phyloP scores from a whole-genome alignment of 495 filamentous ascomycete species.

The Penicillium dipodomyicola region DNA sequence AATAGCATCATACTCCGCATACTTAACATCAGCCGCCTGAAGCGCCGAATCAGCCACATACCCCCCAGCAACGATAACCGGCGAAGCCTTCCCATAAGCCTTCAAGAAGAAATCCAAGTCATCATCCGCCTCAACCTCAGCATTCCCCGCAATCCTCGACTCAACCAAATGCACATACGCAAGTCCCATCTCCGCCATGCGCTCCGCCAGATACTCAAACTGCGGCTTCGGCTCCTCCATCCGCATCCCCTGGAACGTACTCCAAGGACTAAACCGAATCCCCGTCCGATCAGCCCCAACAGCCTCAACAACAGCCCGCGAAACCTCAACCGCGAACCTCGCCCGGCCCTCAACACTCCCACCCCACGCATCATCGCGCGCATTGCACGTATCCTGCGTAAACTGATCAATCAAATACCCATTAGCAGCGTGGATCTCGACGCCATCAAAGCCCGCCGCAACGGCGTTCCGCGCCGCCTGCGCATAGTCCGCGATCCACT shows the following conservation, averaged over 20 bases:
- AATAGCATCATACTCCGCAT: slow-evolving; percentile 50
- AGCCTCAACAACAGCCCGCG: slow-evolving; percentile 58
- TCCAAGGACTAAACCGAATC: slow-evolving; percentile 65
- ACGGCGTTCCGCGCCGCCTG: slow-evolving; percentile 62
- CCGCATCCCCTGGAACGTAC: slow-evolving; percentile 63
- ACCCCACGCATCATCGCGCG: slow-evolving; percentile 64
- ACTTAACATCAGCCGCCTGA: slow-evolving; percentile 52
- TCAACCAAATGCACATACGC: slow-evolving; percentile 68
- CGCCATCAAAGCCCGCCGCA: slow-evolving; percentile 70
- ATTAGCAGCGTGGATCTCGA: slow-evolving; percentile 73
- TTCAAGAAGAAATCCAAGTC: slow-evolving; percentile 48
- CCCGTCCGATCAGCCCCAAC: slow-evolving; percentile 62
- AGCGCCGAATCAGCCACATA: slow-evolving; percentile 49
- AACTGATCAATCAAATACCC: slow-evolving; percentile 79
- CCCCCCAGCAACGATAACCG: slow-evolving; percentile 62
- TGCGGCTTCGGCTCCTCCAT: slow-evolving; percentile 64
- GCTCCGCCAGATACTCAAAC: slow-evolving; percentile 56
- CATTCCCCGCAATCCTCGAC: slow-evolving; percentile 47
- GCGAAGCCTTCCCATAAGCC: slow-evolving; percentile 46
- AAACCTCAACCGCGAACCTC: slow-evolving; percentile 63
- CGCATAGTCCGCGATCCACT: slow-evolving; percentile 56
- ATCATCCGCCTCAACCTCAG: slow-evolving; percentile 41
- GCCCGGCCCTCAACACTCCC: slow-evolving; percentile 71
- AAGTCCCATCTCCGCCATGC: slow-evolving; percentile 54
- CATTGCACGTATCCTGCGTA: slow-evolving; percentile 59